Base-by-base conservation (phyloP, 2,329 filamentous ascomycete species). In the Fusarium gaditjirri region DNA sequence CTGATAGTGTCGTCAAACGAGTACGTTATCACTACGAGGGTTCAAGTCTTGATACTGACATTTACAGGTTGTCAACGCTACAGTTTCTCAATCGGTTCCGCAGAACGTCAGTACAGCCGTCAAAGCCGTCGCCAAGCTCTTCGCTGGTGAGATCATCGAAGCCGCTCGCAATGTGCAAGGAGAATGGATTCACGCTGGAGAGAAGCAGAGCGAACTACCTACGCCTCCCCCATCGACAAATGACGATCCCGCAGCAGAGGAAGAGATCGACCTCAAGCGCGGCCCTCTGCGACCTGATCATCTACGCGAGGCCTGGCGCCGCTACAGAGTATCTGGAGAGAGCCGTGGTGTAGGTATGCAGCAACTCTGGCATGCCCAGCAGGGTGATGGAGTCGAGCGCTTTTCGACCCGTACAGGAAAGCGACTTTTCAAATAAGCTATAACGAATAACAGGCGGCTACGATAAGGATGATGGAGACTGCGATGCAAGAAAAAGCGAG, bases 21-120 rank as follows among this genome's bases (percentile, higher is more conserved):
- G 90, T 91, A 83, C 64, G 87, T 80, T 17, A 31, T 29, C 8
- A 35, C 5, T 23, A 52, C 39, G 17, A 25, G 2, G 27, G 1
- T 3, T 6, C 13, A 27, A 38, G 10, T 53, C 3, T 25, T 35
- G 8, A 35, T 53, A 57, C 73, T 75, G 21, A 76, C 54, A 33
- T 39, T 33, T 21, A 44, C 67, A 91, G 87, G 88, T 95, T 68
- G 91, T 94, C 78, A 95, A 95, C 77, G 92, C 93, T 65, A 94
- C 93, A 4, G 91, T 94, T 13, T 94, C 92, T 1, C 93, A 95
- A 79, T 94, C 92, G 4, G 93, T 94, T 0, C 92, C 92, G 0
- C 86, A 88, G 25, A 92, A 89, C 74, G 91, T 94, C 54, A 91
- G 93, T 68, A 90, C 92, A 27, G 91, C 92, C n/a, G 91, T 95